These are phyloP conservation scores for Phytophthora parvispora DNA, from an alignment of 352 stramenopile species.

Conservation along the genomic window DNA sequence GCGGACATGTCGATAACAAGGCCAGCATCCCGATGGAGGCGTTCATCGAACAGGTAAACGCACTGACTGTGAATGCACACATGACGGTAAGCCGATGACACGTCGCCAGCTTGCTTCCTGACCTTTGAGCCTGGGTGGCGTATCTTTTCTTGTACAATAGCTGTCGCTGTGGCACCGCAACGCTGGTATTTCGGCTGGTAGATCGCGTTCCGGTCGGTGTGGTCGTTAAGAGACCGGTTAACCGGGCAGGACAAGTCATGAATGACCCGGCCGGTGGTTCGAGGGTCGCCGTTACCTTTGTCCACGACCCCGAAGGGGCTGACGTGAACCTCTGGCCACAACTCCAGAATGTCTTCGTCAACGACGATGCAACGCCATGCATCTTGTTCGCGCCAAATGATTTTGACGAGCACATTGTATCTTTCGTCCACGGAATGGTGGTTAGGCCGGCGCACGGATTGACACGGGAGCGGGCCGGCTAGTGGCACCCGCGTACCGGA, in stretches of 20 bases:
- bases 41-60: slow-evolving; percentile 7
- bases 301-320: slow-evolving; percentile 26
- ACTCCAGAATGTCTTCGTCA: background rate
- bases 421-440: background rate
- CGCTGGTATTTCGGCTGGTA: slow-evolving; percentile 1
- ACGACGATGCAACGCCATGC: slow-evolving; percentile 1
- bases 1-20: slow-evolving; percentile 26
- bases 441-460: background rate
- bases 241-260: slow-evolving; percentile 24
- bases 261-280: slow-evolving; percentile 3
- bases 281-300: slow-evolving; percentile 4
- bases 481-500: background rate
- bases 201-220: background rate
- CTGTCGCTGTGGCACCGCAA: slow-evolving; percentile 1
- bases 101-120: slow-evolving; percentile 12
- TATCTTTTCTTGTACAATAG: background rate
- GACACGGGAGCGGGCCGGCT: background rate
- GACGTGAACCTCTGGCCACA: slow-evolving; percentile 11
- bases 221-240: slow-evolving; percentile 21
- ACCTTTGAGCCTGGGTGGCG: background rate
- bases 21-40: background rate
- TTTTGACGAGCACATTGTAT: slow-evolving; percentile 8
- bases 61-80: slow-evolving; percentile 11
- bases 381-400: slow-evolving; percentile 6
- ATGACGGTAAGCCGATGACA: slow-evolving; percentile 18